A percentile compares a stretch with the other conserved stretches of the same genome.
Evolutionary conservation across 352 stramenopile genomes (phyloP).

Genomic region (Phytophthora tubulina): DNA sequence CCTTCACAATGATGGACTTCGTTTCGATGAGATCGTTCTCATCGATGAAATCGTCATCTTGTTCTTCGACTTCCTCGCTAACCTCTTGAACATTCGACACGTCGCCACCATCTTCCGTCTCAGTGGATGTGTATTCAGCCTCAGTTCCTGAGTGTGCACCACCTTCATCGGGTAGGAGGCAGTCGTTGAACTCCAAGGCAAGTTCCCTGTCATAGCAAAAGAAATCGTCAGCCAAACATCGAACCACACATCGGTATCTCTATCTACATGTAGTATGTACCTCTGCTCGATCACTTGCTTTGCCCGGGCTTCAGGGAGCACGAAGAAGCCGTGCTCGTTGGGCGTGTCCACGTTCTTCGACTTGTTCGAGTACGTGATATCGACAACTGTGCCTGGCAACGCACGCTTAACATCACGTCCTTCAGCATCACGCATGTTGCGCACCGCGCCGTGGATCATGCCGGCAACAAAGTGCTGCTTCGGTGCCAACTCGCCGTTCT

Average conservation of each 20-base stretch:
- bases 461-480: slow-evolving; percentile 86
- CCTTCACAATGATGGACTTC: slow-evolving; percentile 85
- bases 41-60: slow-evolving; percentile 43
- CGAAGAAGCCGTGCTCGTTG: slow-evolving; percentile 86
- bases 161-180: slow-evolving; percentile 48
- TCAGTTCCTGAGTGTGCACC: slow-evolving; percentile 7
- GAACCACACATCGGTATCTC: not conserved
- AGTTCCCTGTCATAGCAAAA: slow-evolving; percentile 57
- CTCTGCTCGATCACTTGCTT: slow-evolving; percentile 82
- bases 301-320: slow-evolving; percentile 62
- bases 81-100: slow-evolving; percentile 8
- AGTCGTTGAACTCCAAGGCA: slow-evolving; percentile 76
- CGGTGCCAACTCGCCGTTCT: slow-evolving; percentile 63
- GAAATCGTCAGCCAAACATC: slow-evolving; percentile 7
- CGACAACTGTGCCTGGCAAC: slow-evolving; percentile 74
- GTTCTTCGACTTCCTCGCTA: slow-evolving; percentile 10
- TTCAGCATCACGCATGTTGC: slow-evolving; percentile 66
- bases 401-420: slow-evolving; percentile 62
- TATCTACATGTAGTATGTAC: slow-evolving; percentile 33
- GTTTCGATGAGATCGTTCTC: slow-evolving; percentile 56
- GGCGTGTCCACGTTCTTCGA: slow-evolving; percentile 86
- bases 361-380: slow-evolving; percentile 86
- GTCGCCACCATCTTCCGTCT: slow-evolving; percentile 8
- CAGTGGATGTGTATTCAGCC: slow-evolving; percentile 30
- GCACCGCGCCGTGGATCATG: slow-evolving; percentile 88